Conservation (phyloP, 768 basidiomycete species). For the Rubroboletus pulcherrimus region DNA sequence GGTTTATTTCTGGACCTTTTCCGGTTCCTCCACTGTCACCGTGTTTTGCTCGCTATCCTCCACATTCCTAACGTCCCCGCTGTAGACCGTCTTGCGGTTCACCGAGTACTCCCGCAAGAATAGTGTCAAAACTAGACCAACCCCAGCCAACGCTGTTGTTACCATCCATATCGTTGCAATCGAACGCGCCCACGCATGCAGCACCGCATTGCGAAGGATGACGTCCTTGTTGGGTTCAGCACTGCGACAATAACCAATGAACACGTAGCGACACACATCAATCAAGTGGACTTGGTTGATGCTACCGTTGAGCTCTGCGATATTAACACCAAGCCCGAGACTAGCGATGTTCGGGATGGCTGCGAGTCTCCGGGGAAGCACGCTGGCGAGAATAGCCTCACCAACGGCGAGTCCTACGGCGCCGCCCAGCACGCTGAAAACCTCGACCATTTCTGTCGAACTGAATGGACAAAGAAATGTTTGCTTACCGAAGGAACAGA, state of each 20-base stretch:
- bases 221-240: conserved; percentile 40
- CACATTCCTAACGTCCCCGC: conserved; percentile 14
- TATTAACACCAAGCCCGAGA: conserved; percentile 32
- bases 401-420: conserved; percentile 71
- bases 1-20: neutral
- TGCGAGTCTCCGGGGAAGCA: conserved; percentile 36
- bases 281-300: conserved; percentile 38
- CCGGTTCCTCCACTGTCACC: neutral
- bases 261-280: neutral
- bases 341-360: conserved; percentile 29
- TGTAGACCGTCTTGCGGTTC: conserved; percentile 45
- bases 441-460: neutral
- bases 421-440: conserved; percentile 58
- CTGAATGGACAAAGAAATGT: neutral
- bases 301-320: conserved; percentile 42
- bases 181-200: conserved; percentile 60
- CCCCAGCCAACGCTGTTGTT: conserved; percentile 53
- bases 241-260: neutral
- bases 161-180: conserved; percentile 65
- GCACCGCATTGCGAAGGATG: conserved; percentile 42
- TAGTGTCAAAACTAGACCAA: conserved; percentile 47
- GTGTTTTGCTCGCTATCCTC: conserved; percentile 16
- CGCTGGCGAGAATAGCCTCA: conserved; percentile 63
- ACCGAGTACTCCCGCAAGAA: conserved; percentile 61
- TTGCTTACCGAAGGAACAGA: conserved; percentile 56